A percentile compares a stretch with the other conserved stretches of the same genome.
Conservation (phyloP, 164 flowering plant species). For the Berberis thunbergii region DNA sequence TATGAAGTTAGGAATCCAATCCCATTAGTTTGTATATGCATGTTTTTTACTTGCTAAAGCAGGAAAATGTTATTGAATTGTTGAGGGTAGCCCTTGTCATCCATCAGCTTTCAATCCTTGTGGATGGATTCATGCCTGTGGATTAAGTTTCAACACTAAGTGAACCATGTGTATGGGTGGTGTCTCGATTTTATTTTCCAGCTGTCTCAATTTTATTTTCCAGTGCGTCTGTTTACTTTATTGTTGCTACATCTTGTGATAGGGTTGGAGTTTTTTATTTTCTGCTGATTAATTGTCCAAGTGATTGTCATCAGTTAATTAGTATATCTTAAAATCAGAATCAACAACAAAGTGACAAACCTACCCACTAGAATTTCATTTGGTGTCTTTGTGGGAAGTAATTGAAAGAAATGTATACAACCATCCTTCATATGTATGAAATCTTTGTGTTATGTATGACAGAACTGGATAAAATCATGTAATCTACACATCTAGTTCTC, state of each 20-base stretch:
- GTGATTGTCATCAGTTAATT: too few relatives aligned
- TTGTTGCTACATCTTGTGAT: too few relatives aligned
- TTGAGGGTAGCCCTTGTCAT: too few relatives aligned
- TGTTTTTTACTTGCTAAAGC: background rate
- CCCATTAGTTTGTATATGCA: background rate
- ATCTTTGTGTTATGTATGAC: background rate
- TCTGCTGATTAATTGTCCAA: too few relatives aligned
- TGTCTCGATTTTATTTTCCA: background rate
- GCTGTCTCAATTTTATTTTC: background rate
- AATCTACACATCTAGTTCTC: background rate
- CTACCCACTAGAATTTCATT: too few relatives aligned
- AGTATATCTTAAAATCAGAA: too few relatives aligned
- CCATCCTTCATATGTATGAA: too few relatives aligned
- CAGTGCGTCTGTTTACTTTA: too few relatives aligned
- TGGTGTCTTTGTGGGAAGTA: too few relatives aligned
- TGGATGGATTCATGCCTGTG: background rate
- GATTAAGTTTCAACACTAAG: background rate
- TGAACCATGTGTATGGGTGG: background rate
- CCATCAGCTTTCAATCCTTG: background rate
- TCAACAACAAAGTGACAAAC: too few relatives aligned
- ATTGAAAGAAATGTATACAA: too few relatives aligned
- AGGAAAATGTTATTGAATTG: background rate
- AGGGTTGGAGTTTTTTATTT: too few relatives aligned
- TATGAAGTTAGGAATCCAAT: background rate
- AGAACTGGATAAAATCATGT: background rate